Evolutionary conservation across 2,329 filamentous ascomycete species (phyloP), one percentile per base, ranked within the genome.

Genomic region (Zelopaecilomyces penicillatus): DNA sequence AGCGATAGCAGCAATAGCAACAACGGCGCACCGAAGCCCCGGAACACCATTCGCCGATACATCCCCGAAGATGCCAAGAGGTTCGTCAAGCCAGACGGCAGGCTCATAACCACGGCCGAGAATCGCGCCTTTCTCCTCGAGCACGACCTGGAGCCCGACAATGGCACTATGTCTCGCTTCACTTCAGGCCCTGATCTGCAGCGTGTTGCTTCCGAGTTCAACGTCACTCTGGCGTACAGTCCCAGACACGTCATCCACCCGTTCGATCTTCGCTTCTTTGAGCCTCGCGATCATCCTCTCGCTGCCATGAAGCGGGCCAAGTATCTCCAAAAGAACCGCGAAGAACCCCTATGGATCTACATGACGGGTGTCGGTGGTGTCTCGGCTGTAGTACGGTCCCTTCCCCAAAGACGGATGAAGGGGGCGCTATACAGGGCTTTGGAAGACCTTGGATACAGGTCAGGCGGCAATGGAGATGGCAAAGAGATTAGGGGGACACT

Each of bases 331-430:
- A 62, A 56, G 45, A 19, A 51, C 4, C 41, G 41, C 7, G 49
- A 59, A 26, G 47, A 60, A 34, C 58, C 62, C 30, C 50, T 67
- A 11, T 67, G 65, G 65, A 44, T 65, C 6, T 52, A 61, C 35
- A 48, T 54, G 2, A 54, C 56, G 19, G 30, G 40, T 8, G 44
- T 45, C 3, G 48, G 42, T 7, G 39, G 41, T 6, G 37, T 37
- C 1, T 46, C 49, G 7, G 46, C 52, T 5, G 50, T 65, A 4
- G 59, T 65, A 27, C 54, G 55, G 30, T 49, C 42, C 19, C 41
- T 56, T 12, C 52, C 55, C 8, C 47, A 50, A 45, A 50, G 55
- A 31, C 54, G 58, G 28, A 10, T 66, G 31, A 53, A 52, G 11
- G 39, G 48, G 6, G 55, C 56, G 28, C 44, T 65, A 12, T 62